Base-by-base conservation (phyloP, 352 stramenopile species). In the Phytopythium sindhum region DNA sequence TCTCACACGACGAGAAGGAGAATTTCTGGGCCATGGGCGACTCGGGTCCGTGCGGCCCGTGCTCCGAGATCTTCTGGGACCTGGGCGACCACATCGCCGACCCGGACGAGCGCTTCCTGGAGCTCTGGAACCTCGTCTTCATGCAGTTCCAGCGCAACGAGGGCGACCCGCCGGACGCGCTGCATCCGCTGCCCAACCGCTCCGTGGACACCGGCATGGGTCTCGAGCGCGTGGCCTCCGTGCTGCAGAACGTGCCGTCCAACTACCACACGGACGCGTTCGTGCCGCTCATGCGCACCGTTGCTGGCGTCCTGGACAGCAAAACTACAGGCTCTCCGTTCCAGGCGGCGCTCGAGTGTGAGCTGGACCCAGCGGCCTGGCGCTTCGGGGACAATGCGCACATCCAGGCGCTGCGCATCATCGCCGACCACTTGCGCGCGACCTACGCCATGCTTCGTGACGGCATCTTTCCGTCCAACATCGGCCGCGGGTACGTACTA, bases 121-220 rank as follows among this genome's bases (percentile, higher is more conserved):
- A 98, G 78, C 98, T 99, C 57, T 99, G 96, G 96, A 99, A 99
- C 72, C 87, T 98, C 63, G 96, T 99, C 17, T 99, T 99, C 70
- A 98, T 99, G 84, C 96, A 99, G 78, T 98, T 97, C 72, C 97
- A 96, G 79, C 89, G 96, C 42, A 86, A 97, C 48, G 81, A 89
- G 50, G 85, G 95, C 62, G 67, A 77, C 21, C 41, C 45, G 1
- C 58, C 65, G 7, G 86, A 81, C 9, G 80, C 75, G 28, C 69
- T 98, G 48, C 72, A 90, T 57, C 65, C 86, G 47, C 77, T 99
- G 39, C 95, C 96, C 2, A 80, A 77, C 37, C 91, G 97, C 61
- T 97, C 96, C 47, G 91, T 99, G 31, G 97, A 99, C 80, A 99
- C 96, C 31, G 97, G 97, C 51, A 99, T 99, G 97, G 97, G 96